A percentile compares a stretch with the other conserved stretches of the same genome.
Conservation (phyloP, 306 rosid genomes). For the Prunus padus region DNA sequence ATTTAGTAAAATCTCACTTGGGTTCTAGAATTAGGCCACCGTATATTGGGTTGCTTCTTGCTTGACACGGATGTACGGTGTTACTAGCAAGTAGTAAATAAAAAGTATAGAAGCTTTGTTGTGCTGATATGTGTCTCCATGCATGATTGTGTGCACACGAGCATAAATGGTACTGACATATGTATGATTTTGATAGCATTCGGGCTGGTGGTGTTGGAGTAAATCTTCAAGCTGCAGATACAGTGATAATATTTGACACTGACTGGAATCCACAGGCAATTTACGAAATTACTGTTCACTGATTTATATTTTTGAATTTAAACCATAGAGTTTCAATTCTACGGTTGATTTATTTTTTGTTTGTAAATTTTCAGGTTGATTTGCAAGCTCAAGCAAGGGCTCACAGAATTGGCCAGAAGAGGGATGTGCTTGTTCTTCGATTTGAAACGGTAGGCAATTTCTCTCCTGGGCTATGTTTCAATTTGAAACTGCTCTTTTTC, state of each 20-base stretch:
- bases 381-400: slow-evolving; percentile 99
- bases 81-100: not conserved
- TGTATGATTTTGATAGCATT: slow-evolving; percentile 47
- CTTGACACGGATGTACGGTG: not conserved
- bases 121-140: not conserved
- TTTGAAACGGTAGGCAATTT: slow-evolving; percentile 80
- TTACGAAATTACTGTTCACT: slow-evolving; percentile 15
- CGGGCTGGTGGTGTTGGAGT: slow-evolving; percentile 99
- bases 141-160: not conserved
- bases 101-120: not conserved
- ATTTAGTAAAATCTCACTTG: not conserved
- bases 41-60: not conserved
- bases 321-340: slow-evolving; percentile 4
- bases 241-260: slow-evolving; percentile 95
- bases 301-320: slow-evolving; percentile 17
- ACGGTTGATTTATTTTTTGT: slow-evolving; percentile 25
- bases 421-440: slow-evolving; percentile 97
- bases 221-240: slow-evolving; percentile 99
- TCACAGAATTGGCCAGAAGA: slow-evolving; percentile 99
- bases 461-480: not conserved
- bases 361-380: slow-evolving; percentile 73
- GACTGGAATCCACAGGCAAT: slow-evolving; percentile 99
- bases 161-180: slow-evolving; percentile 26
- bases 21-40: not conserved
- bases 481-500: not conserved